Evolutionary conservation across 73 alveolate genomes (phyloP).

Genomic region (Tetrahymena malaccensis): DNA sequence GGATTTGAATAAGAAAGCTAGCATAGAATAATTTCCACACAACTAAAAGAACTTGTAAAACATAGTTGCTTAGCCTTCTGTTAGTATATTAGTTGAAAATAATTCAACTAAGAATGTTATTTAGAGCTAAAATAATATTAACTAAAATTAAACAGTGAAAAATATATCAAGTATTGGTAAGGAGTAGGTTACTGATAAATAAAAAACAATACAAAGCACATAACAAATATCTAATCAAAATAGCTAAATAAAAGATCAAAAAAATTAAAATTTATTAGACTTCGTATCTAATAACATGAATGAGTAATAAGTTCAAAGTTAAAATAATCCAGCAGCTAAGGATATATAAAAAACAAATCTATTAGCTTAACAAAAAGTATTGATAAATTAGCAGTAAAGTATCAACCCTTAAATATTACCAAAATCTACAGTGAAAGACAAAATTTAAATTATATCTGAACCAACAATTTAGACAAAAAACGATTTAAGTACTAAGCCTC

Average conservation of each 20-base stretch:
- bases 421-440: too few relatives aligned
- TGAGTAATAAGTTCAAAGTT: background rate
- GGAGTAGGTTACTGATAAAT: background rate
- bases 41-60: background rate
- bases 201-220: too few relatives aligned
- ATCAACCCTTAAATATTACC: too few relatives aligned
- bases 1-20: background rate
- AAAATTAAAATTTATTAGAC: too few relatives aligned
- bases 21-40: background rate
- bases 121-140: background rate
- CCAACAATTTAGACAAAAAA: background rate
- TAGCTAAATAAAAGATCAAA: background rate
- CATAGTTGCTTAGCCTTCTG: background rate
- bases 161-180: background rate
- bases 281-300: background rate
- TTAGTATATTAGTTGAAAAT: background rate
- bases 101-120: background rate
- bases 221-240: too few relatives aligned
- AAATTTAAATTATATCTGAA: background rate
- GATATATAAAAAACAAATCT: background rate
- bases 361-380: too few relatives aligned
- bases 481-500: background rate
- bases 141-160: background rate
- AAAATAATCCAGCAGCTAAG: too few relatives aligned
- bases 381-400: too few relatives aligned